Evolutionary conservation across 1,284 basidiomycete species (phyloP), one percentile per base, ranked within the genome.

Genomic region (Cutaneotrichosporon mucoides): DNA sequence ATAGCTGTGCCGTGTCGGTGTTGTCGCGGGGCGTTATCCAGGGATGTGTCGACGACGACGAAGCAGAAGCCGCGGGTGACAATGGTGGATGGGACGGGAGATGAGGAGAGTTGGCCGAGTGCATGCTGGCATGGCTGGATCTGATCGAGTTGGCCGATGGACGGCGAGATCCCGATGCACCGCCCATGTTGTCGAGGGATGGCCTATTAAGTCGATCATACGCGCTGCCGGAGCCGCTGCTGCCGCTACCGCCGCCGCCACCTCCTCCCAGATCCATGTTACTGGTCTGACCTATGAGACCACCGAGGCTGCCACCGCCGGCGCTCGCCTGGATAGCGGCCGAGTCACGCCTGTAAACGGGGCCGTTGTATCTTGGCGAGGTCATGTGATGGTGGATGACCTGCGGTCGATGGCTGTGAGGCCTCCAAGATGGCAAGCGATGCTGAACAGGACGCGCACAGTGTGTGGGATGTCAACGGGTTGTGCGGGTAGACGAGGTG

Each of bases 51-150:
- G 52, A 45, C 43, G 67, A 65, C n/a, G 68, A 68, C n/a, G 65
- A 67, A 9, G 65, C 57, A 11, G 66, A 68, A 3, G 66, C 62
- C 1, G 68, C 66, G 3, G 64, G 66, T 1, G 37, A 42, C 5
- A 24, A 33, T 36, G 40, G 55, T 7, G 24, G 55, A 8, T 43
- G 38, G 37, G 45, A 41, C 36, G 37, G 24, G 15, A 38, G 36
- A 49, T 16, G 56, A 24, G 43, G 56, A 12, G 56, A 46, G 24
- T 45, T 34, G 6, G 24, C 24, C 24, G 56, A 52, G 34, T 35
- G 40, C 3, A 41, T 7, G 36, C 44, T 51, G 36, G 47, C 40
- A 12, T 48, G 34, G 46, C 46, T 48, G 10, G 44, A 47, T 5
- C 50, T 47, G 34, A 53, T 47, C 15, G 48, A 57, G 46, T 53